A percentile compares a stretch with the other conserved stretches of the same genome.
These are phyloP conservation scores for Termitomyces sp. DNA, from an alignment of 768 basidiomycete genomes.

Conservation along the genomic window DNA sequence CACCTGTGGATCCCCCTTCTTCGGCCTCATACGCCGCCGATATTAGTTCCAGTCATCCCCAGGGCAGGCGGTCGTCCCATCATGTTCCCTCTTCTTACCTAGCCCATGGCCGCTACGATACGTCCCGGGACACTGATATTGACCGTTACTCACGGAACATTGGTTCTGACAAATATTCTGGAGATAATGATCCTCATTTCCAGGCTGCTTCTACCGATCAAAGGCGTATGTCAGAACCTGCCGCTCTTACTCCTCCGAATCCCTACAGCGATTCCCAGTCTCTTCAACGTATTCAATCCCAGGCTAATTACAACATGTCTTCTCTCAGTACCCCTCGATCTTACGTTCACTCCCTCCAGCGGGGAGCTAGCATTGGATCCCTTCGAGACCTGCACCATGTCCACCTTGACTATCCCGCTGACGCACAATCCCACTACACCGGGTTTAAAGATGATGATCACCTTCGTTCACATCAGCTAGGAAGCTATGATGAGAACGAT, in stretches of 20 bases:
- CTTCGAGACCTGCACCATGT: constrained; percentile 36
- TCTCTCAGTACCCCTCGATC: constrained; percentile 26
- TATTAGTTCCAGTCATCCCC: constrained; percentile 37
- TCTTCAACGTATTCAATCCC: constrained; percentile 36
- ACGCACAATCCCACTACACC: constrained; percentile 22
- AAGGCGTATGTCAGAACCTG: constrained; percentile 67
- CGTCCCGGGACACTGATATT: constrained; percentile 27
- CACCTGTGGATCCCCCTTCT: constrained; percentile 36
- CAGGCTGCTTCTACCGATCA: constrained; percentile 43
- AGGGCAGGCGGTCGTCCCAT: constrained; percentile 37
- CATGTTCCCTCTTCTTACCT: constrained; percentile 33
- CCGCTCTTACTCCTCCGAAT: constrained; percentile 36
- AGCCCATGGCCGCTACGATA: constrained; percentile 34
- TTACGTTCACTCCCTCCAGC: constrained; percentile 41
- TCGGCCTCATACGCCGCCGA: constrained; percentile 31
- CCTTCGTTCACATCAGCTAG: constrained; percentile 22
- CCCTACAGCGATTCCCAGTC: constrained; percentile 29
- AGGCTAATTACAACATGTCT: constrained; percentile 31
- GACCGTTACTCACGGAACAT: constrained; percentile 34
- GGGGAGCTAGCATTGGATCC: constrained; percentile 40
- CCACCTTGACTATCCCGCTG: constrained; percentile 29
- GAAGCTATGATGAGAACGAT: constrained; percentile 26
- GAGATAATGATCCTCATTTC: constrained; percentile 28
- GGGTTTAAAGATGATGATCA: constrained; percentile 33
- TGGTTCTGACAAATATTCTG: constrained; percentile 28